Percentiles rank a stretch among this genome's conserved stretches.
Evolutionary conservation across 2,329 filamentous ascomycete genomes (phyloP).

Genomic region (Bipolaris oryzae): DNA sequence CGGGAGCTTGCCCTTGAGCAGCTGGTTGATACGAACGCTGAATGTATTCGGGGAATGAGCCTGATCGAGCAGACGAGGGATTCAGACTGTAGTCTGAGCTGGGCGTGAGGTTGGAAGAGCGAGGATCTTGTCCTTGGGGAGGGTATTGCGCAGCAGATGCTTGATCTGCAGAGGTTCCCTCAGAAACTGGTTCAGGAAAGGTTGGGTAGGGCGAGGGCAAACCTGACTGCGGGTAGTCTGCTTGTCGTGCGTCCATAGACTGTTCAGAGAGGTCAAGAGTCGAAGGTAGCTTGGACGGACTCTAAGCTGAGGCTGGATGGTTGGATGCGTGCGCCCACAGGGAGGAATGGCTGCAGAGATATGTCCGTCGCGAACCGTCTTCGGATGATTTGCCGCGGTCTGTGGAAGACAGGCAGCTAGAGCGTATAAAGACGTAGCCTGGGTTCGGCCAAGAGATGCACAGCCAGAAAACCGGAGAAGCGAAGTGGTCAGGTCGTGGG

Average conservation of each 20-base stretch:
- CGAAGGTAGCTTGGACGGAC: slow-evolving; percentile 41
- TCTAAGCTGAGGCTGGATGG: slow-evolving; percentile 47
- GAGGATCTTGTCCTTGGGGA: slow-evolving; percentile 76
- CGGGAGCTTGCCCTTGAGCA: slow-evolving; percentile 74
- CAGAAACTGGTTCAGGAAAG: slow-evolving; percentile 71
- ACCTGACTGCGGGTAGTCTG: slow-evolving; percentile 61
- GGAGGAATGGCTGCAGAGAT: slow-evolving; percentile 56
- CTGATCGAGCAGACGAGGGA: slow-evolving; percentile 76
- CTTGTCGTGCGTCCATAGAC: slow-evolving; percentile 62
- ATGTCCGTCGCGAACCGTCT: slow-evolving; percentile 51
- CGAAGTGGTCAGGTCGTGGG: slow-evolving; percentile 44
- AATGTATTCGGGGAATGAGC: slow-evolving; percentile 86
- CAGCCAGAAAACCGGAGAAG: slow-evolving; percentile 47
- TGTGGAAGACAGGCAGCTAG: slow-evolving; percentile 35
- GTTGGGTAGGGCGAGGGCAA: slow-evolving; percentile 61
- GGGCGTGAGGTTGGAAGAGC: slow-evolving; percentile 77
- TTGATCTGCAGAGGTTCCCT: slow-evolving; percentile 86
- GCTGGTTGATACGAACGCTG: slow-evolving; percentile 79
- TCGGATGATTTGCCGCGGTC: slow-evolving; percentile 48
- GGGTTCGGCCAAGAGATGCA: slow-evolving; percentile 40
- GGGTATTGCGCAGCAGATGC: slow-evolving; percentile 89
- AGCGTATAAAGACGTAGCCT: slow-evolving; percentile 32
- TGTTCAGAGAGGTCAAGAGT: slow-evolving; percentile 42
- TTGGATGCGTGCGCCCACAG: slow-evolving; percentile 45
- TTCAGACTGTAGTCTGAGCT: slow-evolving; percentile 88